Evolutionary conservation across 2,329 filamentous ascomycete species (phyloP), one percentile per base, ranked within the genome.

Genomic region (Tolypocladium endophyticum): DNA sequence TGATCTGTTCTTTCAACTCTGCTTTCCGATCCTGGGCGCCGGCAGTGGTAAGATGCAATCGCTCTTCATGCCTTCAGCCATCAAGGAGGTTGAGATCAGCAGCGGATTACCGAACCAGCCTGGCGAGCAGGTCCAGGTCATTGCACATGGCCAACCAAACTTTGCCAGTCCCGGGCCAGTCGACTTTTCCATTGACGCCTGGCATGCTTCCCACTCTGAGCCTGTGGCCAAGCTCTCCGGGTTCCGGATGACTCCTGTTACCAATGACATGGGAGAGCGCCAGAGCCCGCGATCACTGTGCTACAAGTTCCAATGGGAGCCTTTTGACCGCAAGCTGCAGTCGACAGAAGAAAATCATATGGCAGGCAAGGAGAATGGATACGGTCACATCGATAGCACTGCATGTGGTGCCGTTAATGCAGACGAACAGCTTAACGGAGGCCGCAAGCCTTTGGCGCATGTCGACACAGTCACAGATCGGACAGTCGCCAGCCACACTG

Each of bases 281-380:
- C 56, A 58, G n/a, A 56, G 12, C 20, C 64, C 67, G 18, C 65
- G 69, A 20, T 64, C 64, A 0, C 64, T 80, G 6, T 80, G 77
- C 66, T 80, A 77, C 64, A 76, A 75, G 64, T 61, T 79, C 20
- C 67, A 75, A 25, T 80, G 78, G 78, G 75, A 79, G 61, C 71
- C 73, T 4, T 61, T 77, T 9, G 56, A 52, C 14, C 8, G 2
- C 57, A 61, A 7, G 35, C 57, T 55, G 56, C 57, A 25, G 58
- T 36, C 25, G 33, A 25, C 6, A 38, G 30, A 52, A 14, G 30
- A 53, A 30, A 20, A 1, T 2, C 18, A 28, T 7, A 4, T 35
- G 9, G 18, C 50, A n/a, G 16, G 9, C 45, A n/a, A n/a, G 4
- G 18, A 16, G n/a, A 25, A 53, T 35, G 41, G 33, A 53, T 8